phyloP scores from a whole-genome alignment of 768 basidiomycete species.

The Suillus subalutaceus region DNA sequence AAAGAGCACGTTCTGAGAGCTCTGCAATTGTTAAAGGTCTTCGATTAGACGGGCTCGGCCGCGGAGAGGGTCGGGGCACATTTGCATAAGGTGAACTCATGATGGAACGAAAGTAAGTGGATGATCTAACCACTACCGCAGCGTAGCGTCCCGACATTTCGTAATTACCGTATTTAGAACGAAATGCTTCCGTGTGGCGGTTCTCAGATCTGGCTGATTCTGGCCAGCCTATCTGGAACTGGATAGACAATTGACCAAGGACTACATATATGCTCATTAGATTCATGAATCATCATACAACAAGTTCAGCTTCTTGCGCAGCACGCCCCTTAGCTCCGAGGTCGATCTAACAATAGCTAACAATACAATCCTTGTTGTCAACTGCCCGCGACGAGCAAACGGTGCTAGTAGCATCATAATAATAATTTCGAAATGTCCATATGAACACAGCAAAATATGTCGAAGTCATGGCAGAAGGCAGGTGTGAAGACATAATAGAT shows the following conservation, averaged over 20 bases:
- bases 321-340: neutral
- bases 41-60: conserved; percentile 16
- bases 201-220: neutral
- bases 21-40: conserved; percentile 67
- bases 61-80: conserved; percentile 9
- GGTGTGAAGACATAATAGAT: neutral
- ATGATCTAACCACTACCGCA: conserved; percentile 6
- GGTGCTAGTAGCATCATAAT: neutral
- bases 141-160: conserved; percentile 8
- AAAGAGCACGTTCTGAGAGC: conserved; percentile 62
- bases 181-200: conserved; percentile 8
- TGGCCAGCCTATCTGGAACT: neutral
- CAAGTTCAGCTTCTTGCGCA: neutral
- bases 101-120: conserved; percentile 14
- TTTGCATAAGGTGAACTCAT: conserved; percentile 18
- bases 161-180: conserved; percentile 14
- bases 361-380: neutral
- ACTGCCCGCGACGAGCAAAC: neutral
- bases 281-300: neutral
- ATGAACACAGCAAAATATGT: neutral
- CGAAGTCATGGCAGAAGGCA: neutral
- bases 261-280: neutral
- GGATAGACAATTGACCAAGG: neutral
- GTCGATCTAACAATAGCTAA: neutral
- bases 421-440: neutral